Conservation (phyloP, 2,329 filamentous ascomycete genomes). For the Lasiodiplodia hormozganensis region DNA sequence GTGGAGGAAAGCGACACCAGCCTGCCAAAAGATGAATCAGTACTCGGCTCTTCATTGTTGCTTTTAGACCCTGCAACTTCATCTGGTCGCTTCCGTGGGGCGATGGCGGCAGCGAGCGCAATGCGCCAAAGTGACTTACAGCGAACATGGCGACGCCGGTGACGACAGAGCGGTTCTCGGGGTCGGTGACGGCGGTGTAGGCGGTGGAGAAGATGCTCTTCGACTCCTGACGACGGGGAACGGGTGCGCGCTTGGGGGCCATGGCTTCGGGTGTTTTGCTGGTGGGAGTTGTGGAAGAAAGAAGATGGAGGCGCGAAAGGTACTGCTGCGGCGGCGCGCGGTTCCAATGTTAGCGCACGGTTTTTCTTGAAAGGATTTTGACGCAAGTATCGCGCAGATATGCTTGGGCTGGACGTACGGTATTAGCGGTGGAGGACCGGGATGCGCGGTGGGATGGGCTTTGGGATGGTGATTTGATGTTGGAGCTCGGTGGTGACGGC, state of each 20-base stretch:
- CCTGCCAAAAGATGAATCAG: conserved; percentile 40
- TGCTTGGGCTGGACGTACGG: conserved; percentile 1
- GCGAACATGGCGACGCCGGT: conserved; percentile 58
- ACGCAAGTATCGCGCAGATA: not conserved
- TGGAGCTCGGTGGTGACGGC: conserved; percentile 21
- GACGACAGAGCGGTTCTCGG: conserved; percentile 58
- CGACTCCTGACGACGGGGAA: not conserved
- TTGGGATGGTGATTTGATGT: conserved; percentile 10
- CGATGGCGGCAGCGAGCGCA: too few species aligned
- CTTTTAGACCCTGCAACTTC: too few species aligned
- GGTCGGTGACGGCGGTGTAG: conserved; percentile 51
- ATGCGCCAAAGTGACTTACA: conserved; percentile 48
- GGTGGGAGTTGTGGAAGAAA: not conserved
- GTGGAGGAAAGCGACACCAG: conserved; percentile 59
- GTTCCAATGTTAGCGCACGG: not conserved
- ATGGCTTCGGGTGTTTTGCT: conserved; percentile 7
- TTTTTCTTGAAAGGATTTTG: not conserved
- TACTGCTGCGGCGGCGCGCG: not conserved
- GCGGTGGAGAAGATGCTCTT: conserved; percentile 32
- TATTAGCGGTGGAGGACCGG: not conserved
- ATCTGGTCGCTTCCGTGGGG: too few species aligned
- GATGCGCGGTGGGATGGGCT: not conserved
- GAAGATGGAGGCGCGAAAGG: not conserved
- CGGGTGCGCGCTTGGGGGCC: conserved; percentile 18
- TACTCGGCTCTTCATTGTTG: not conserved